Conservation (phyloP, 441 rosid species). For the Gossypium davidsonii region DNA sequence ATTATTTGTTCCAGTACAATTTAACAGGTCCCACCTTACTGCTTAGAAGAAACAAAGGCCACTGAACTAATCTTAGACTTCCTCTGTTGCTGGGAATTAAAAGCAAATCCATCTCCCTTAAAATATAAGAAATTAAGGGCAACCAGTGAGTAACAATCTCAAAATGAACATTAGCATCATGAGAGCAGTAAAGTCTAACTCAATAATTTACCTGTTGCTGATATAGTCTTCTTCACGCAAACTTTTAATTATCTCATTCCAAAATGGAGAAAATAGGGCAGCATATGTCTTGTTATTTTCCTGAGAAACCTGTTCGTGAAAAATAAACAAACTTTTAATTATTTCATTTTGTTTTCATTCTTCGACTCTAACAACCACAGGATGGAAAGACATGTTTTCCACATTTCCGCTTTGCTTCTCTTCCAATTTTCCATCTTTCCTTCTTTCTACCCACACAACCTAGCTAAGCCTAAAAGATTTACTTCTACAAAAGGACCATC, state of each 20-base stretch:
- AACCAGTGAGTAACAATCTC: background rate
- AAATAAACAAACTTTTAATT: background rate
- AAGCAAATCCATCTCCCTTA: constrained; percentile 97
- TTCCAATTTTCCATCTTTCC: background rate
- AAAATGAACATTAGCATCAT: constrained; percentile 9
- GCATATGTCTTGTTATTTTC: constrained; percentile 73
- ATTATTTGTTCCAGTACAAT: constrained; percentile 3
- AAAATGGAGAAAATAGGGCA: constrained; percentile 93
- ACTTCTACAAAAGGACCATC: background rate
- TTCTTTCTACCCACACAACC: background rate
- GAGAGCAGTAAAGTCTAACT: constrained; percentile 17
- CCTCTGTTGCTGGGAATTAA: constrained; percentile 91
- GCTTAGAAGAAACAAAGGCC: constrained; percentile 99
- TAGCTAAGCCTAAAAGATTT: background rate
- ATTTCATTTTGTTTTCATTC: background rate
- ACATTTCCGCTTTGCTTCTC: background rate
- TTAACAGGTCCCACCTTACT: constrained; percentile 65
- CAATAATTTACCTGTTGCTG: constrained; percentile 64
- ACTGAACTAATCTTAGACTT: constrained; percentile 85
- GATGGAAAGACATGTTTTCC: background rate
- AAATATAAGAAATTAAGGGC: constrained; percentile 19
- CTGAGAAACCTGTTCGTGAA: constrained; percentile 55
- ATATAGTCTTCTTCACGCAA: constrained; percentile 97
- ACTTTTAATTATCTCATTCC: constrained; percentile 98
- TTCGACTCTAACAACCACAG: background rate